These are phyloP conservation scores for Arthrobotrys conoides DNA, from an alignment of 2,329 filamentous ascomycete species.

Conservation along the genomic window DNA sequence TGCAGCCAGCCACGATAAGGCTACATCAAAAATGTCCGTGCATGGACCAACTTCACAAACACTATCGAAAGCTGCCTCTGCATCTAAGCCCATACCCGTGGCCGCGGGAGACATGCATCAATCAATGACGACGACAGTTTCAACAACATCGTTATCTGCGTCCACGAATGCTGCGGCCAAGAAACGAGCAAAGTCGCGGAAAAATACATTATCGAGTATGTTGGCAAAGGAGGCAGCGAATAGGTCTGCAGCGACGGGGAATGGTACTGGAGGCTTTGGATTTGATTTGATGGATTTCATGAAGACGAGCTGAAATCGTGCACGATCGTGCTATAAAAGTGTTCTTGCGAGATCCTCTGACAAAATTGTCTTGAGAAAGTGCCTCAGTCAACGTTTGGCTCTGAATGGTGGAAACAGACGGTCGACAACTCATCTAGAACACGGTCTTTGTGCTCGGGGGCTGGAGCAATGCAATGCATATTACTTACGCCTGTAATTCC, in stretches of 20 bases:
- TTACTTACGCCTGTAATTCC: slow-evolving; percentile 10
- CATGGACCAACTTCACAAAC: not conserved
- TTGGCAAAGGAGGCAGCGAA: slow-evolving; percentile 52
- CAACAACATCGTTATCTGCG: not conserved
- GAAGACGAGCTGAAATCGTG: slow-evolving; percentile 59
- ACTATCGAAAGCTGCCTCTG: not conserved
- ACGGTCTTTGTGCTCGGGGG: not conserved
- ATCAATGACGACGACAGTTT: not conserved
- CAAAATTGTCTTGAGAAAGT: slow-evolving; percentile 11
- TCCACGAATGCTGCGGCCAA: slow-evolving; percentile 43
- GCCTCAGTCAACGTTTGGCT: slow-evolving; percentile 21
- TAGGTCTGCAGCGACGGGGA: slow-evolving; percentile 37
- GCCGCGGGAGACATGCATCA: not conserved
- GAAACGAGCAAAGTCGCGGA: slow-evolving; percentile 57
- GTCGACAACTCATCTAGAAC: slow-evolving; percentile 29
- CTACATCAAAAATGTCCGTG: slow-evolving; percentile 10
- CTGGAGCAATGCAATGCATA: slow-evolving; percentile 9
- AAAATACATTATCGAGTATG: slow-evolving; percentile 54
- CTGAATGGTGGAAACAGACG: not conserved
- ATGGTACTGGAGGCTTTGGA: slow-evolving; percentile 52
- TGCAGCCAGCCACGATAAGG: slow-evolving; percentile 22
- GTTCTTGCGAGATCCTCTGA: not conserved
- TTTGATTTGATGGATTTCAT: slow-evolving; percentile 63
- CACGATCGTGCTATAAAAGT: slow-evolving; percentile 14
- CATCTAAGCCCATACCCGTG: slow-evolving; percentile 1